Percentiles rank a stretch among this genome's conserved stretches.
phyloP scores from a whole-genome alignment of 202 grass and related monocot genomes.

The Digitaria exilis region DNA sequence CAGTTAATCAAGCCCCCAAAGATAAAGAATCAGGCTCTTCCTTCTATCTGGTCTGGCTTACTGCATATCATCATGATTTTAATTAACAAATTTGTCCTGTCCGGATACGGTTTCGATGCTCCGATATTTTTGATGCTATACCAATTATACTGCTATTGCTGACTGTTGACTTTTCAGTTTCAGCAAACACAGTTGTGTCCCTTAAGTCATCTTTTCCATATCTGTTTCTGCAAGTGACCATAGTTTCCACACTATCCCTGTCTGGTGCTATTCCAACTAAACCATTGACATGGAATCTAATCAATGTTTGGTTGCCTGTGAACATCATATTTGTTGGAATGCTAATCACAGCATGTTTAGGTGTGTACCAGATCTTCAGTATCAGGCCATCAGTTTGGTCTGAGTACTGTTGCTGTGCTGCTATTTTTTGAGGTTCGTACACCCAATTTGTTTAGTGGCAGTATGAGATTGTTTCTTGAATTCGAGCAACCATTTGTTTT shows the following conservation, averaged over 20 bases:
- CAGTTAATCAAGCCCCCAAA: conserved; percentile 48
- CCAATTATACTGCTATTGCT: conserved; percentile 58
- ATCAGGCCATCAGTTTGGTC: conserved; percentile 14
- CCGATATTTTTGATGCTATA: conserved; percentile 97
- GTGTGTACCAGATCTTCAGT: conserved; percentile 46
- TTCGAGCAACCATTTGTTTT: conserved; percentile 8
- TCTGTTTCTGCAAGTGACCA: conserved; percentile 71
- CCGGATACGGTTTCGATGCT: conserved; percentile 89
- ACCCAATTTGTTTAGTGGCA: not conserved
- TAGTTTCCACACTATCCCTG: conserved; percentile 74
- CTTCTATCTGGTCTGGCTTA: conserved; percentile 93
- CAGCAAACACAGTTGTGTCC: conserved; percentile 18
- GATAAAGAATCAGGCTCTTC: conserved; percentile 79
- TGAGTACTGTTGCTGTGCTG: not conserved
- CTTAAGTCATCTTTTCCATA: conserved; percentile 24
- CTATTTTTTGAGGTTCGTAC: not conserved
- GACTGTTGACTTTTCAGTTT: conserved; percentile 24
- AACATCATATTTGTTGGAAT: conserved; percentile 99
- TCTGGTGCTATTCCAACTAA: conserved; percentile 73
- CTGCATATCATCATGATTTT: conserved; percentile 94
- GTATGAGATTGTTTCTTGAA: conserved; percentile 2
- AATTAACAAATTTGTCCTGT: conserved; percentile 90
- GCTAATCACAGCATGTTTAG: conserved; percentile 99
- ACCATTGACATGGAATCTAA: conserved; percentile 81
- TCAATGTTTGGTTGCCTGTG: conserved; percentile 93